Base-by-base conservation (phyloP, 2,329 filamentous ascomycete species). In the Verticillium albo-atrum region DNA sequence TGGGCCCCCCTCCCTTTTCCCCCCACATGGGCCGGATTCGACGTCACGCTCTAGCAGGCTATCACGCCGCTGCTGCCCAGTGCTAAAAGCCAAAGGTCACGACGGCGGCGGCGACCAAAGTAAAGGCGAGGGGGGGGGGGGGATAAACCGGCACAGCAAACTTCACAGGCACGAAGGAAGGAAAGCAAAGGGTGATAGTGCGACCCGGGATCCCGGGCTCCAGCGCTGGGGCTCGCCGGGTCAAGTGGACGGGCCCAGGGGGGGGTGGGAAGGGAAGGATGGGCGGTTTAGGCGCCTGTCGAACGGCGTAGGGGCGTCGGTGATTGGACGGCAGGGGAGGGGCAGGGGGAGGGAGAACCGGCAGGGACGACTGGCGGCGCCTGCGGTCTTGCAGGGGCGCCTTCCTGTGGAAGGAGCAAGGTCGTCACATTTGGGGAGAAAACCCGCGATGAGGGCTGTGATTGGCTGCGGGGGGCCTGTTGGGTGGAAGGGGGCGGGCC, bases 121-220 rank as follows among this genome's bases (percentile, higher is more conserved):
- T n/a, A 28, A 2, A 53, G 50, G 4, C 37, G 23, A 47, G 23
- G 37, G 37, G 35, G 15, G 7, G n/a, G 52, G 26, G 5, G 20
- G 15, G n/a, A 54, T 10, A 42, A 30, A 34, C 14, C n/a, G 28
- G n/a, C 27, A 35, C 54, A 47, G 17, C 37, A 47, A 59, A 61
- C 58, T 62, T 58, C 60, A 47, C 10, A 3, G 30, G 32, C 23
- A 34, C 61, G 52, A 61, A 53, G 42, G 55, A n/a, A n/a, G n/a
- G n/a, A n/a, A n/a, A n/a, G 58, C 7, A 35, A 59, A 52, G 26
- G 54, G 63, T 17, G 32, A 54, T 60, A 59, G 62, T 60, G 57
- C 42, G 58, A 60, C 61, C 63, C 63, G 59, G 58, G 14, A 65
- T 65, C 63, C 63, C 58, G 63, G 63, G 55, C 57, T 64, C 62